Percentiles rank a stretch among this genome's conserved stretches.
Evolutionary conservation across 345 rosid genomes (phyloP).

Genomic region (Ceriops tagal): DNA sequence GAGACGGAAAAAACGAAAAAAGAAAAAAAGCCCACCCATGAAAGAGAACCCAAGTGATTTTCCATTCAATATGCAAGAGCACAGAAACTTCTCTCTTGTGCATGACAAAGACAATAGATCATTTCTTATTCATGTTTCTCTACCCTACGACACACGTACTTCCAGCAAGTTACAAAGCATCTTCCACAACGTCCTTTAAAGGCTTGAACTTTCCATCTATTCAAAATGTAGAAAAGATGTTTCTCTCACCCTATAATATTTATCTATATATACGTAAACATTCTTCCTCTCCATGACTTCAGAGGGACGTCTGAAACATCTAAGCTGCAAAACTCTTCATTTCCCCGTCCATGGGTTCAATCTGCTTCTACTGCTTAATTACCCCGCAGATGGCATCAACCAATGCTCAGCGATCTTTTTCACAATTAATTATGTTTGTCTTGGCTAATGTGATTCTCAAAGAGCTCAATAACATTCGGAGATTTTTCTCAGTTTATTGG

Average conservation of each 20-base stretch:
- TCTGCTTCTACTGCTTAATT: constrained; percentile 13
- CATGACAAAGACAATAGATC: not conserved
- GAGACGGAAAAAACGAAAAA: not conserved
- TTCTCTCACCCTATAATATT: not conserved
- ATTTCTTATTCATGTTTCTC: constrained; percentile 15
- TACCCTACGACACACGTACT: constrained; percentile 1
- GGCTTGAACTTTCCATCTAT: constrained; percentile 2
- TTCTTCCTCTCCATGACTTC: constrained; percentile 9
- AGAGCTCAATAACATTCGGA: constrained; percentile 22
- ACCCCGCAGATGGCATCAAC: constrained; percentile 35
- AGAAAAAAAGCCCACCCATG: not conserved
- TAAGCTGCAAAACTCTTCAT: not conserved
- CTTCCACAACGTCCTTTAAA: constrained; percentile 24
- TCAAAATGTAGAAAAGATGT: not conserved
- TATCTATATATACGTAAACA: constrained; percentile 13
- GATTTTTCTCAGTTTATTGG: constrained; percentile 37
- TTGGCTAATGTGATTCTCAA: constrained; percentile 22
- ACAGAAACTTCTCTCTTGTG: constrained; percentile 17
- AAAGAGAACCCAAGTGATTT: no score
- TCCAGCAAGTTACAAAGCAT: constrained; percentile 3
- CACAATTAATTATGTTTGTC: constrained; percentile 21
- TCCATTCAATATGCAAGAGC: not conserved
- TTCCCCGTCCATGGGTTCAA: constrained; percentile 8
- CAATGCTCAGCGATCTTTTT: constrained; percentile 17
- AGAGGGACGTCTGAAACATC: constrained; percentile 1